Conservation (phyloP, 1,284 basidiomycete genomes). For the Ustilago trichophora region DNA sequence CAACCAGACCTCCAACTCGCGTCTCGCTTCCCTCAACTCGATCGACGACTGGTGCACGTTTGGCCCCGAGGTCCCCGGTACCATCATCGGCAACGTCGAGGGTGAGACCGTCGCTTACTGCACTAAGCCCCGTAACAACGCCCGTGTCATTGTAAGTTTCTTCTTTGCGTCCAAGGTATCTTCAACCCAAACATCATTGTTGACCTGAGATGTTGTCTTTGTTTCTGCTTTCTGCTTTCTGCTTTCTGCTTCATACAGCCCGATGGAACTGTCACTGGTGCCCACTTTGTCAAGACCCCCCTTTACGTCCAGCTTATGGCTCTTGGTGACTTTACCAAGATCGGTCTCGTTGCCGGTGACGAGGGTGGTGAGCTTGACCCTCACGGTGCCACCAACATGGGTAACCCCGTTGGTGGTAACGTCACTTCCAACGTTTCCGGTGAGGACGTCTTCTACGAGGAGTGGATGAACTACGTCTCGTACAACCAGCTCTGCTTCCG, state of each 20-base stretch:
- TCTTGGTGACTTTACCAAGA: conserved; percentile 65
- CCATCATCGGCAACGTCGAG: conserved; percentile 74
- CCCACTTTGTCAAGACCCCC: conserved; percentile 62
- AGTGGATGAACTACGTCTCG: conserved; percentile 69
- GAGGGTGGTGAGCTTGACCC: conserved; percentile 65
- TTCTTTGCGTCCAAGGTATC: neutral
- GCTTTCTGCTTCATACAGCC: conserved; percentile 36
- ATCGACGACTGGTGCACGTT: conserved; percentile 65
- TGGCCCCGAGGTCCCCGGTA: conserved; percentile 66
- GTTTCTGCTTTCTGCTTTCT: no score
- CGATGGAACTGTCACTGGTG: conserved; percentile 62
- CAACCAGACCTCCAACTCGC: conserved; percentile 59
- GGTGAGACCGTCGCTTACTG: conserved; percentile 78
- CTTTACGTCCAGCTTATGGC: conserved; percentile 70
- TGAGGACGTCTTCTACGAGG: conserved; percentile 69
- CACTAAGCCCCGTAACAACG: conserved; percentile 69
- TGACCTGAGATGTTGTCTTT: no score
- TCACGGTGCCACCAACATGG: conserved; percentile 65
- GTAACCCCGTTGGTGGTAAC: conserved; percentile 71
- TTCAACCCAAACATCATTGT: neutral
- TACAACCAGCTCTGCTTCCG: conserved; percentile 62
- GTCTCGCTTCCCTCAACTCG: conserved; percentile 57
- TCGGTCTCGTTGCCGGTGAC: conserved; percentile 49
- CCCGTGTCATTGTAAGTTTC: conserved; percentile 59
- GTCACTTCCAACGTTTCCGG: conserved; percentile 70